Percentiles rank a stretch among this genome's conserved stretches.
These are phyloP conservation scores for Hemisphaericaspora subhashii DNA, from an alignment of 1,139 yeast species.

Conservation along the genomic window DNA sequence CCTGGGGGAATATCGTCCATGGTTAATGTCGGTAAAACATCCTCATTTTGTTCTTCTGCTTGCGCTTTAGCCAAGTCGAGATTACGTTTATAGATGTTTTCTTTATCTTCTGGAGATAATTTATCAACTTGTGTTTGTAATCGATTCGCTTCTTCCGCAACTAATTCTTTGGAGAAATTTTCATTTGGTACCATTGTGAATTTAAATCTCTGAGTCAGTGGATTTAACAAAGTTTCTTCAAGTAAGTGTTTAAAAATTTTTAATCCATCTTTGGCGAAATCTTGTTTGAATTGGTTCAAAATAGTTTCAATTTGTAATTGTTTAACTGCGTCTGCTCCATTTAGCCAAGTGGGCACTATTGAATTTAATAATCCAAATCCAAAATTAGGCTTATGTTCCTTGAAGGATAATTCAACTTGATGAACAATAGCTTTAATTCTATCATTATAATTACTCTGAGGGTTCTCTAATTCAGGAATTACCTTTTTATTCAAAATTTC, in stretches of 20 bases:
- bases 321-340: conserved; percentile 70
- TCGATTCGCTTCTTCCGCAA: conserved; percentile 56
- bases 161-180: conserved; percentile 48
- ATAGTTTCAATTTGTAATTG: conserved; percentile 64
- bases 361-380: conserved; percentile 79
- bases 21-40: conserved; percentile 76
- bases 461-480: conserved; percentile 39
- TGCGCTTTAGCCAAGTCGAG: conserved; percentile 61
- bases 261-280: conserved; percentile 55
- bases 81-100: conserved; percentile 62
- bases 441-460: conserved; percentile 48
- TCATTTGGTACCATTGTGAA: conserved; percentile 77
- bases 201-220: conserved; percentile 55
- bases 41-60: conserved; percentile 66
- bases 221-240: conserved; percentile 47
- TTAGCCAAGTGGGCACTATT: conserved; percentile 81
- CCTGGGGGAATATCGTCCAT: conserved; percentile 70
- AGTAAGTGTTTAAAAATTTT: conserved; percentile 59
- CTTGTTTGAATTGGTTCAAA: conserved; percentile 58
- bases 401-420: conserved; percentile 80
- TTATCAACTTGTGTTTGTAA: conserved; percentile 43
- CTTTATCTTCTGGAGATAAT: conserved; percentile 57
- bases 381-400: conserved; percentile 87
- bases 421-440: conserved; percentile 84
- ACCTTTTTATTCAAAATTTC: conserved; percentile 37